Conservation (phyloP, 306 rosid species). For the Quercus cerris region DNA sequence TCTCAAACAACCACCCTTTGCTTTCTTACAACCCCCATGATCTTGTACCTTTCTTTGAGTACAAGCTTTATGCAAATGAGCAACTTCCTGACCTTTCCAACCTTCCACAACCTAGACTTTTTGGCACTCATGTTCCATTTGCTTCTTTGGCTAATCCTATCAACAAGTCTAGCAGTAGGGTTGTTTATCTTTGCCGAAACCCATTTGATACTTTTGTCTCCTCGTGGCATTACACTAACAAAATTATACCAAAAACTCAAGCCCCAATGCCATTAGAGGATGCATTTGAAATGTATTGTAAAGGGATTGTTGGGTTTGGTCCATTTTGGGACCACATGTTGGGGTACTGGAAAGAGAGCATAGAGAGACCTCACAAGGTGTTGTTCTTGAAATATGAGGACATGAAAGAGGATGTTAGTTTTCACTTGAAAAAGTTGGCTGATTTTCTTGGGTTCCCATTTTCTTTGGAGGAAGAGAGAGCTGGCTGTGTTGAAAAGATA, state of each 20-base stretch:
- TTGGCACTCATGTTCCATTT: constrained; percentile 55
- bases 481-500: constrained; percentile 35
- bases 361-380: constrained; percentile 37
- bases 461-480: constrained; percentile 37
- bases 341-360: constrained; percentile 58
- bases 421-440: constrained; percentile 36
- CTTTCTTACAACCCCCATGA: constrained; percentile 49
- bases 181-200: constrained; percentile 52
- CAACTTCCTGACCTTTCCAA: constrained; percentile 33
- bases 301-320: constrained; percentile 40
- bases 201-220: constrained; percentile 57
- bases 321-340: constrained; percentile 54
- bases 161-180: constrained; percentile 26
- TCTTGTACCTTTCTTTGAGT: constrained; percentile 52
- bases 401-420: constrained; percentile 26
- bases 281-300: constrained; percentile 45
- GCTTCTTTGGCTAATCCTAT: constrained; percentile 33
- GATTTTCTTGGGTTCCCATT: constrained; percentile 43
- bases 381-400: constrained; percentile 57
- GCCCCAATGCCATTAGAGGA: constrained; percentile 27
- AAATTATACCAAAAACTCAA: constrained; percentile 1
- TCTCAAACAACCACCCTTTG: constrained; percentile 38
- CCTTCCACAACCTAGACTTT: constrained; percentile 39
- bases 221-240: constrained; percentile 32
- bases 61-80: constrained; percentile 26